phyloP scores from a whole-genome alignment of 176 grass and related monocot genomes.

The Sorghum bicolor region DNA sequence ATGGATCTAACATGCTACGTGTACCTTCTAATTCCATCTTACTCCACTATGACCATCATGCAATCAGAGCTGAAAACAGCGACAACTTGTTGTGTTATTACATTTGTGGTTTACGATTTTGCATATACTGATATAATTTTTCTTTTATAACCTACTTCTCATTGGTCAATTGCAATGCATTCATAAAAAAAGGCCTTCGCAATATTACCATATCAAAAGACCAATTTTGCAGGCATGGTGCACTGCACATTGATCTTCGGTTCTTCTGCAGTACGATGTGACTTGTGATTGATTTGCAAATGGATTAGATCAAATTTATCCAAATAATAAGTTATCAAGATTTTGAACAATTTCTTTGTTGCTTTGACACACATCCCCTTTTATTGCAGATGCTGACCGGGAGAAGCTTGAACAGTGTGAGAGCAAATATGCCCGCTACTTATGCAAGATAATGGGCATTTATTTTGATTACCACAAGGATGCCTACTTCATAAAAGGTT shows the following conservation, averaged over 20 bases:
- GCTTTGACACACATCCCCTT: constrained; percentile 11
- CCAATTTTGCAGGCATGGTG: neutral
- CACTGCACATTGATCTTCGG: neutral
- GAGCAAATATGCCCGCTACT: constrained; percentile 73
- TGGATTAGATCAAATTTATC: neutral
- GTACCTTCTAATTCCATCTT: neutral
- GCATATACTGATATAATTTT: neutral
- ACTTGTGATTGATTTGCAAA: neutral
- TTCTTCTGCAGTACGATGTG: neutral
- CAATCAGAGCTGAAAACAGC: neutral
- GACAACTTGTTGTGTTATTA: neutral
- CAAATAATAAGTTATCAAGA: neutral
- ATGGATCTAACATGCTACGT: neutral
- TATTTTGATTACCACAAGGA: constrained; percentile 85
- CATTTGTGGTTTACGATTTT: neutral
- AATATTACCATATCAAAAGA: neutral
- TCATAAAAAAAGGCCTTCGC: neutral
- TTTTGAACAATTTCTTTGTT: neutral
- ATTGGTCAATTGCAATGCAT: neutral
- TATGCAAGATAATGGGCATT: constrained; percentile 76
- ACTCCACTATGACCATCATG: neutral
- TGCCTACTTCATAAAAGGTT: constrained; percentile 71
- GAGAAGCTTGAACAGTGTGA: constrained; percentile 63
- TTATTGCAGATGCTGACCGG: constrained; percentile 53
- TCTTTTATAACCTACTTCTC: neutral